Evolutionary conservation across 106 monocot genomes (phyloP).

Genomic region (Amphibolis antarctica): DNA sequence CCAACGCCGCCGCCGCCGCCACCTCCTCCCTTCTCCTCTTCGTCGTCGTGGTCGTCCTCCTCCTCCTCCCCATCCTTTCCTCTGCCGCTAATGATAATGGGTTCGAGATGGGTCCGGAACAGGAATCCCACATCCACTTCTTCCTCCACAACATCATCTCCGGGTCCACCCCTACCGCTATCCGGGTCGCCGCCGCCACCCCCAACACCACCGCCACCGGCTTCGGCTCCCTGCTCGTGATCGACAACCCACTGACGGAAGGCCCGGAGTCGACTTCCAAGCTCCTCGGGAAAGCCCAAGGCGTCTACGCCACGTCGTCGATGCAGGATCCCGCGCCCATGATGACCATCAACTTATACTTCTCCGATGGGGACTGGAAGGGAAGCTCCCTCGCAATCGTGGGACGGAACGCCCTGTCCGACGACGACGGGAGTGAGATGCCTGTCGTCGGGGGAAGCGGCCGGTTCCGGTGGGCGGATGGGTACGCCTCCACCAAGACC

Average conservation of each 20-base stretch:
- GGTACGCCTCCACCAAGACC: slow-evolving; percentile 8
- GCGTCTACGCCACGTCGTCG: slow-evolving; percentile 12
- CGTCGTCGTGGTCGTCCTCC: background rate
- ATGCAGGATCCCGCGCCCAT: slow-evolving; percentile 4
- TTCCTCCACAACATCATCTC: slow-evolving; percentile 20
- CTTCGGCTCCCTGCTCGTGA: slow-evolving; percentile 14
- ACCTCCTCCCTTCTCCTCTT: background rate
- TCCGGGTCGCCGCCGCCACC: background rate
- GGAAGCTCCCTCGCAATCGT: slow-evolving; percentile 14
- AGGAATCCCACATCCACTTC: slow-evolving; percentile 25
- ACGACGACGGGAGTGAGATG: slow-evolving; percentile 4
- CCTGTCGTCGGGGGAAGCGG: slow-evolving; percentile 21
- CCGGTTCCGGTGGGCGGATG: slow-evolving; percentile 4
- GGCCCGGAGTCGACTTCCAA: slow-evolving; percentile 7
- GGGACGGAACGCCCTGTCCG: slow-evolving; percentile 8
- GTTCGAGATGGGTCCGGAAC: slow-evolving; percentile 9
- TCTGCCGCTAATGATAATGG: background rate
- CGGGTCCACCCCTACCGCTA: slow-evolving; percentile 14
- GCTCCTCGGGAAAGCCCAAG: slow-evolving; percentile 20
- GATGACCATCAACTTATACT: slow-evolving; percentile 15
- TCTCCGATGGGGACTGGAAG: slow-evolving; percentile 13
- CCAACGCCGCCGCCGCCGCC: background rate
- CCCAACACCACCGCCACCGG: background rate
- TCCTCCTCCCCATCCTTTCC: background rate
- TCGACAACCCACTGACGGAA: slow-evolving; percentile 18